Evolutionary conservation across 2,329 filamentous ascomycete genomes (phyloP), one percentile per base, ranked within the genome.

Genomic region (Colletotrichum echinochloae): DNA sequence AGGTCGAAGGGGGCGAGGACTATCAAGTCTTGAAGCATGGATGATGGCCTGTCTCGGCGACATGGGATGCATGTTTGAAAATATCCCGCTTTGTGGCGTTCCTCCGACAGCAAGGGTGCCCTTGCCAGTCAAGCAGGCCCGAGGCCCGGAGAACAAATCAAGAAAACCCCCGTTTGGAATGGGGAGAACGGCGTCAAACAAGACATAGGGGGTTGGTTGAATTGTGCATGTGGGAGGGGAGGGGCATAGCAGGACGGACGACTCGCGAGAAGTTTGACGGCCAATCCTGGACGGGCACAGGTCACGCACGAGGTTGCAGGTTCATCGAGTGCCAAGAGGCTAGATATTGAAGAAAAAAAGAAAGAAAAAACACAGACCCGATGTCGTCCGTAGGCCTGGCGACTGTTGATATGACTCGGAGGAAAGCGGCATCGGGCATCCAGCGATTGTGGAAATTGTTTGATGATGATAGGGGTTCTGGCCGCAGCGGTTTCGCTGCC

Each of bases 341-440:
- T n/a, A 44, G 23, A n/a, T n/a, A n/a, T n/a, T n/a, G n/a, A n/a
- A n/a, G n/a, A n/a, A n/a, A n/a, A n/a, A n/a, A n/a, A 28, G 35
- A 6, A 5, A 37, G n/a, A 16, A 11, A 57, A 55, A 59, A 23
- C 2, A 4, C 9, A 28, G 1, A 2, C 28, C 57, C 57, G 56
- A 54, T 54, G 49, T 59, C 35, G 51, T 56, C 37, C 6, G 28
- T n/a, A 46, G 41, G 18, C 18, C 12, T 44, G n/a, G 20, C 9
- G 41, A n/a, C 48, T 39, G 57, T 35, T 44, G 49, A 30, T 49
- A 64, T 70, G 67, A 70, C 67, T 70, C 67, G 67, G 30, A 67
- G 23, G 11, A 62, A 59, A 7, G 57, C 64, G 59, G 61, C 44
- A 35, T 70, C 57, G 39, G 41, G 49, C 18, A n/a, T 62, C 63